Conservation (phyloP, 805 yeast species). For the Starmerella sirachaensis region DNA sequence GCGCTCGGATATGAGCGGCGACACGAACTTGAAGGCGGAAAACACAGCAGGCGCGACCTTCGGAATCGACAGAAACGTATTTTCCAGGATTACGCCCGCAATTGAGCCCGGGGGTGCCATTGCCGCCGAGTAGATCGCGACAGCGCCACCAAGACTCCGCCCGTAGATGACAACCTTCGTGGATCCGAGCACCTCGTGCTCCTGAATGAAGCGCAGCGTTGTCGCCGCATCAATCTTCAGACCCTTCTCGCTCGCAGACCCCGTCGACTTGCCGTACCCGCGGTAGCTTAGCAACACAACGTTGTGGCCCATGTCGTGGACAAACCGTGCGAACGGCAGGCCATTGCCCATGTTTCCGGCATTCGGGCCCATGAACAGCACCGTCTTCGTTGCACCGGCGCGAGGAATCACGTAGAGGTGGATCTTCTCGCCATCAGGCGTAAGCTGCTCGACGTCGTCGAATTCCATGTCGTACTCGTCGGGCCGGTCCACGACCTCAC, state of each 20-base stretch:
- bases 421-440: constrained; percentile 57
- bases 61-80: constrained; percentile 67
- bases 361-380: constrained; percentile 74
- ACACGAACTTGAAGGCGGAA: constrained; percentile 27
- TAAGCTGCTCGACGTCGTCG: constrained; percentile 46
- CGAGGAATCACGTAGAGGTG: constrained; percentile 45
- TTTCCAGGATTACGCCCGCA: constrained; percentile 65
- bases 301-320: constrained; percentile 57
- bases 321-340: constrained; percentile 62
- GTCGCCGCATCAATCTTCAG: constrained; percentile 72
- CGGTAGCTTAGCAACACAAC: constrained; percentile 79
- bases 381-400: constrained; percentile 43
- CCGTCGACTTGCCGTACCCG: constrained; percentile 79
- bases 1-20: constrained; percentile 53
- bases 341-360: constrained; percentile 94
- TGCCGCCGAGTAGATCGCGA: constrained; percentile 69
- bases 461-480: constrained; percentile 53
- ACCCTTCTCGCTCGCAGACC: constrained; percentile 64
- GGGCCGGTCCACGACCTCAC: constrained; percentile 63
- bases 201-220: constrained; percentile 45
- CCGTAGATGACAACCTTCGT: constrained; percentile 65
- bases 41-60: constrained; percentile 39
- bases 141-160: constrained; percentile 91
- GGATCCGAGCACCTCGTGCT: constrained; percentile 41
- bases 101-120: constrained; percentile 34